phyloP scores from a whole-genome alignment of 306 rosid species.

The Castanospermum australe region DNA sequence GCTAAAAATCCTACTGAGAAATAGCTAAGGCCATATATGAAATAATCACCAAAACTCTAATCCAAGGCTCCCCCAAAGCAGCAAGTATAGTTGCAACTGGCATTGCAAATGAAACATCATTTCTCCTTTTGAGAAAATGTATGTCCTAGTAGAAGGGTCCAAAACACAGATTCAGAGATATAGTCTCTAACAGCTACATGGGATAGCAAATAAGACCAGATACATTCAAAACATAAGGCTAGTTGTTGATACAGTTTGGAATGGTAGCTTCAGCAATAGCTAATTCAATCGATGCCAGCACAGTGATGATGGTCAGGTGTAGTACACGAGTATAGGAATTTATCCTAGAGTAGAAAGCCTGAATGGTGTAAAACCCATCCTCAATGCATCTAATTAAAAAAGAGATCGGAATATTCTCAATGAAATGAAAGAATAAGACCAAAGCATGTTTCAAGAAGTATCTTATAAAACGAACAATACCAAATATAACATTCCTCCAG shows the following conservation, averaged over 20 bases:
- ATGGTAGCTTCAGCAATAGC: no score
- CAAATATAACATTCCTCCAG: constrained; percentile 49
- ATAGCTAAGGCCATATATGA: constrained; percentile 53
- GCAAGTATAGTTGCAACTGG: constrained; percentile 59
- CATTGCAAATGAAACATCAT: constrained; percentile 52
- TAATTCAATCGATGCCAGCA: constrained; percentile 52
- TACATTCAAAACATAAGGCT: constrained; percentile 50
- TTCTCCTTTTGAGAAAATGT: constrained; percentile 43
- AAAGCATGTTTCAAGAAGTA: constrained; percentile 42
- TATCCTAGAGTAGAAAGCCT: constrained; percentile 60
- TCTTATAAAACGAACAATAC: constrained; percentile 49
- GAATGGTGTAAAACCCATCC: constrained; percentile 41
- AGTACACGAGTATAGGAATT: constrained; percentile 64
- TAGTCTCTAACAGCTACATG: constrained; percentile 53
- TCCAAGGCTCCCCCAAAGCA: constrained; percentile 69
- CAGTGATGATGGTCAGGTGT: constrained; percentile 42
- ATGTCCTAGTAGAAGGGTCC: constrained; percentile 52
- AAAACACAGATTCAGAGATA: constrained; percentile 69
- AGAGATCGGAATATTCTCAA: constrained; percentile 63
- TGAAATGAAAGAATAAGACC: constrained; percentile 50
- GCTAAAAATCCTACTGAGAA: constrained; percentile 33
- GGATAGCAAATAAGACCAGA: constrained; percentile 53
- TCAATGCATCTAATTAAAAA: constrained; percentile 45
- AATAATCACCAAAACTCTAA: constrained; percentile 48
- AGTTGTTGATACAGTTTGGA: constrained; percentile 51